Base-by-base conservation (phyloP, 371 early-diverging fungal genomes). In the Batrachochytrium dendrobatidis region DNA sequence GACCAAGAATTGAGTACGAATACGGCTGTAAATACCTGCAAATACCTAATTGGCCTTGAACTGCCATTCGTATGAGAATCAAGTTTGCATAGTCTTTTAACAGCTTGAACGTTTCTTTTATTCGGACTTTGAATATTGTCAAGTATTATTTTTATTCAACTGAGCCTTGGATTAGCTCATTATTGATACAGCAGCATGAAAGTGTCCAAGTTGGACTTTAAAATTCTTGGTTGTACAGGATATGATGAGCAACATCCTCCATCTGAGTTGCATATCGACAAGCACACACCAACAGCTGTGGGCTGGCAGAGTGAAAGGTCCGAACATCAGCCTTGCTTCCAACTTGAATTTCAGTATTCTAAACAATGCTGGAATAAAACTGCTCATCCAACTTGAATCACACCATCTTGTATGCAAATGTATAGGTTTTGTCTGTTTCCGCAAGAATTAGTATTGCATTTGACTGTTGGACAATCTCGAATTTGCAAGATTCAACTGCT, bases 401-500 rank as follows among this genome's bases (percentile, higher is more conserved):
- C 15, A 46, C 22, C 34, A 2, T 20, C 33, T 53, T 18, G 6
- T 7, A 25, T 5, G 15, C 39, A 34, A 18, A 43, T 34, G 22
- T 49, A 35, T 65, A 88, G 89, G 58, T 86, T 84, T 65, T 84
- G 87, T 55, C 64, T 69, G 39, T 89, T 80, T 59, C 89, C 89
- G 6, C 89, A 89, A 65, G 79, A 76, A 51, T 65, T 89, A 6
- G 80, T 86, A 49, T 64, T 89, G 29, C 80, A 75, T 48, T 70
- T 87, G 34, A 55, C 75, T 1, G 34, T 79, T 48, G 86, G 86
- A 8, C 65, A 71, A 33, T 80, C 82, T 28, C 77, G 81, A 52
- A 75, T 89, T 20, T 70, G 79, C 28, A 86, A 86, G 70, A 74
- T 89, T 35, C 86, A 89, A 63, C 65, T 88, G 25, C 69, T 89